Conservation (phyloP, 2,329 filamentous ascomycete species). For the Cercospora sesami region DNA sequence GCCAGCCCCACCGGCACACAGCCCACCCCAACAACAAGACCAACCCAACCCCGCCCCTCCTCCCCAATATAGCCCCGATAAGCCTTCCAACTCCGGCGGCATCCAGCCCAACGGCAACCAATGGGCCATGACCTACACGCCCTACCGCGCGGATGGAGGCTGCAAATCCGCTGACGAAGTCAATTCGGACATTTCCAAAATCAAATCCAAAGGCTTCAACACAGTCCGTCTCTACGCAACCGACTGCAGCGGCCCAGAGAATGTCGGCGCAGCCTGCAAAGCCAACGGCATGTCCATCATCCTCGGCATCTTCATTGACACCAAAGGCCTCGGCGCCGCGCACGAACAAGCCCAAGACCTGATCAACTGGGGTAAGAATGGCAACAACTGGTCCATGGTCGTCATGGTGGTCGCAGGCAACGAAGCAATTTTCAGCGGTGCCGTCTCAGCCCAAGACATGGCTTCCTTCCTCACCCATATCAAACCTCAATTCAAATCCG, state of each 20-base stretch:
- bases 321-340: constrained; percentile 58
- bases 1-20: background rate
- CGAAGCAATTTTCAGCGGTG: constrained; percentile 79
- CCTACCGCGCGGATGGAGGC: constrained; percentile 45
- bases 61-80: background rate
- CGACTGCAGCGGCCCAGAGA: constrained; percentile 79
- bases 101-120: constrained; percentile 44
- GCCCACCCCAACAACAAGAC: background rate
- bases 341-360: constrained; percentile 71
- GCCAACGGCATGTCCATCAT: constrained; percentile 74
- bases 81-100: constrained; percentile 8
- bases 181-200: constrained; percentile 44
- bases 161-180: constrained; percentile 48
- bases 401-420: constrained; percentile 85
- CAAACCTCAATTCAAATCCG: constrained; percentile 60
- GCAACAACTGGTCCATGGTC: constrained; percentile 66
- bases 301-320: constrained; percentile 81
- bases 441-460: constrained; percentile 65
- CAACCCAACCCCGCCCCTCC: constrained; percentile 1
- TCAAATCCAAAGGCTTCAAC: constrained; percentile 56
- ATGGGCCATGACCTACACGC: constrained; percentile 54
- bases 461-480: constrained; percentile 67
- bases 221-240: constrained; percentile 82
- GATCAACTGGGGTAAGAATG: constrained; percentile 68
- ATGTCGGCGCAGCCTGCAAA: constrained; percentile 69